These are phyloP conservation scores for Linnemannia hyalina DNA, from an alignment of 192 early-diverging fungal genomes.

Conservation along the genomic window DNA sequence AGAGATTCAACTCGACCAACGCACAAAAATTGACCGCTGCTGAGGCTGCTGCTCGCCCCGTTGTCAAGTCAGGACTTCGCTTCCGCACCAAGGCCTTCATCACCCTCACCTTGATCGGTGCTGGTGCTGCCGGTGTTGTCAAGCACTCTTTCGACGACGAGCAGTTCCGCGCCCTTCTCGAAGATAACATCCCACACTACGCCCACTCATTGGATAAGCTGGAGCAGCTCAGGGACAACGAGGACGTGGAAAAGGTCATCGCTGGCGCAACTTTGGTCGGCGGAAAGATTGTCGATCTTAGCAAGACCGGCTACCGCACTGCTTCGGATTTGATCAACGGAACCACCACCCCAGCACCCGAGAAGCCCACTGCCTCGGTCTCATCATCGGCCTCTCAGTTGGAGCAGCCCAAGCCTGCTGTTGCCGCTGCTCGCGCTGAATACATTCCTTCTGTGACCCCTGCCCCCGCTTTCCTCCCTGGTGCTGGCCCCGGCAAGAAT, in stretches of 20 bases:
- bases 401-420: constrained; percentile 54
- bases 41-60: constrained; percentile 28
- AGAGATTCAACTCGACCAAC: constrained; percentile 54
- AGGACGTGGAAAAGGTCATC: constrained; percentile 38
- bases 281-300: constrained; percentile 37
- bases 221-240: constrained; percentile 53
- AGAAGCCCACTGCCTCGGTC: constrained; percentile 9
- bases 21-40: constrained; percentile 32
- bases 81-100: constrained; percentile 52
- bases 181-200: constrained; percentile 50
- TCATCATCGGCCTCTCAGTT: constrained; percentile 2
- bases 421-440: constrained; percentile 33
- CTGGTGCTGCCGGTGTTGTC: constrained; percentile 47
- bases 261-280: constrained; percentile 13
- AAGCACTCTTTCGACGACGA: constrained; percentile 54
- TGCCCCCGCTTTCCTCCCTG: constrained; percentile 35
- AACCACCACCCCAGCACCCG: constrained; percentile 51
- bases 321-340: constrained; percentile 52
- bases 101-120: constrained; percentile 47
- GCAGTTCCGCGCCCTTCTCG: constrained; percentile 35
- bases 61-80: constrained; percentile 41
- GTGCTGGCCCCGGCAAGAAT: constrained; percentile 33
- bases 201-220: constrained; percentile 48
- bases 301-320: constrained; percentile 42
- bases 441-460: constrained; percentile 44